phyloP scores from a whole-genome alignment of 2,329 filamentous ascomycete species.

The Hirsutella rhossiliensis region DNA sequence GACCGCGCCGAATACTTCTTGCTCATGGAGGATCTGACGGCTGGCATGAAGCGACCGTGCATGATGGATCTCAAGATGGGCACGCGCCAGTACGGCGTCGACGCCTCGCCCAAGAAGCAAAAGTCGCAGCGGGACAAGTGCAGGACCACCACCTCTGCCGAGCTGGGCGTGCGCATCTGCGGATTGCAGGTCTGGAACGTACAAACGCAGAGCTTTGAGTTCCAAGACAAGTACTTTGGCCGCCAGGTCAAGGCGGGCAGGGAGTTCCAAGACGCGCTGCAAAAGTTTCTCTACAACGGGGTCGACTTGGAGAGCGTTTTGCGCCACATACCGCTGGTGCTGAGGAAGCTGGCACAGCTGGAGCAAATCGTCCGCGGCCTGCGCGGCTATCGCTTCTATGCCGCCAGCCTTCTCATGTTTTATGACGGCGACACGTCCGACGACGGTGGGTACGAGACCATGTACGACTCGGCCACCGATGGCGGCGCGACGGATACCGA shows the following conservation, averaged over 20 bases:
- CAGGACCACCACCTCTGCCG: slow-evolving; percentile 77
- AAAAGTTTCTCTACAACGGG: slow-evolving; percentile 83
- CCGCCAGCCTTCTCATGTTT: slow-evolving; percentile 85
- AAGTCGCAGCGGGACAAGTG: slow-evolving; percentile 90
- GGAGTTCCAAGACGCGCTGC: slow-evolving; percentile 82
- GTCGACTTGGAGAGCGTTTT: slow-evolving; percentile 68
- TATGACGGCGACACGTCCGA: slow-evolving; percentile 74
- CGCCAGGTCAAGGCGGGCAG: slow-evolving; percentile 74
- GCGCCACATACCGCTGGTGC: slow-evolving; percentile 75
- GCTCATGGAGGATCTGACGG: slow-evolving; percentile 85
- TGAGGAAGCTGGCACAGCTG: slow-evolving; percentile 72
- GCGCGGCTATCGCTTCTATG: slow-evolving; percentile 86
- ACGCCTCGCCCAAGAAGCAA: slow-evolving; percentile 84
- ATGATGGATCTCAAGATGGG: slow-evolving; percentile 99
- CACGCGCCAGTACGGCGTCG: slow-evolving; percentile 89
- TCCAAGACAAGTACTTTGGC: slow-evolving; percentile 96
- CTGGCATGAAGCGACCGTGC: slow-evolving; percentile 91
- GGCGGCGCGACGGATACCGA: slow-evolving; percentile 45
- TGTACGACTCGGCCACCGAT: slow-evolving; percentile 46
- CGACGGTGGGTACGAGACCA: slow-evolving; percentile 33
- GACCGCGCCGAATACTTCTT: slow-evolving; percentile 84
- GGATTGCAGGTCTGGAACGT: slow-evolving; percentile 95
- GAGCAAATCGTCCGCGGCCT: slow-evolving; percentile 73
- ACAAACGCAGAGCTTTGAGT: slow-evolving; percentile 72
- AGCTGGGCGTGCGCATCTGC: slow-evolving; percentile 86